Evolutionary conservation across 768 basidiomycete species (phyloP).

Genomic region (Cystobasidium onofrii): DNA sequence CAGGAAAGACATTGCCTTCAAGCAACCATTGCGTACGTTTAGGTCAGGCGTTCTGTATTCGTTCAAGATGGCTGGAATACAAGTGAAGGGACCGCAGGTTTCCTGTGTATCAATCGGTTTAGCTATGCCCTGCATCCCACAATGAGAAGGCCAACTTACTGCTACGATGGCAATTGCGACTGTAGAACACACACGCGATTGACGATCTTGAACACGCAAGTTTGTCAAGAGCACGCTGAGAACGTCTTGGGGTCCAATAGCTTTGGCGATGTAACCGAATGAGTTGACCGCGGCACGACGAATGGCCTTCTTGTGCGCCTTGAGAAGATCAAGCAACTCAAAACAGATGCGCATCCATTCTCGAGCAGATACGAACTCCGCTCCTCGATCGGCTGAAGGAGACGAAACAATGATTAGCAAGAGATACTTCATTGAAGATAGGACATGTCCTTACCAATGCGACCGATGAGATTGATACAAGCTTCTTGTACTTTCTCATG

Average conservation of each 20-base stretch:
- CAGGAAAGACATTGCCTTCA: constrained; percentile 96
- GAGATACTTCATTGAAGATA: neutral
- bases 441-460: constrained; percentile 57
- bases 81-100: constrained; percentile 94
- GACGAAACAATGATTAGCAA: neutral
- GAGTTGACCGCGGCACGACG: constrained; percentile 98
- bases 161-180: constrained; percentile 83
- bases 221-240: constrained; percentile 91
- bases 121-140: neutral
- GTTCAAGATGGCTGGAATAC: constrained; percentile 95
- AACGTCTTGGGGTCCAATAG: constrained; percentile 97
- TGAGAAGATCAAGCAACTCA: constrained; percentile 88
- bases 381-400: constrained; percentile 86
- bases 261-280: constrained; percentile 98
- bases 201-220: constrained; percentile 94
- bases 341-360: constrained; percentile 99
- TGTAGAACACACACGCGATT: constrained; percentile 95
- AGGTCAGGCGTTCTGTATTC: constrained; percentile 97
- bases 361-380: constrained; percentile 93
- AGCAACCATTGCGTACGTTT: constrained; percentile 96
- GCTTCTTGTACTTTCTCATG: constrained; percentile 99
- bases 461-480: constrained; percentile 98
- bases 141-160: constrained; percentile 40
- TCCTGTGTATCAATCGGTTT: constrained; percentile 69
- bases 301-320: constrained; percentile 98